Percentiles rank a stretch among this genome's conserved stretches.
phyloP scores from a whole-genome alignment of 768 basidiomycete genomes.

The Hortiboletus flavorubellus region DNA sequence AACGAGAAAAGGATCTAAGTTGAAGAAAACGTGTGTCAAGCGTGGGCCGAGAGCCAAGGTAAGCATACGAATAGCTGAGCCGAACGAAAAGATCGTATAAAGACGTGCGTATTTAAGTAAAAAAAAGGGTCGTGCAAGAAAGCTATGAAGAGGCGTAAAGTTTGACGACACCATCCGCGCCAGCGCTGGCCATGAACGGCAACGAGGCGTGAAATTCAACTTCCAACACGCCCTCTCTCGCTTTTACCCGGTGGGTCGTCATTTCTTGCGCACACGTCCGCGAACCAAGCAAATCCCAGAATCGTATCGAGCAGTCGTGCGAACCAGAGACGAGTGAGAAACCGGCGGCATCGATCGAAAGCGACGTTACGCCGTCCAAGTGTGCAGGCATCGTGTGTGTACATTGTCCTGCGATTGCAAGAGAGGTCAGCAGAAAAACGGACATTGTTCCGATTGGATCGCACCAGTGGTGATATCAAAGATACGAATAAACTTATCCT shows the following conservation, averaged over 20 bases:
- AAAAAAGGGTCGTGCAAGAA: not conserved
- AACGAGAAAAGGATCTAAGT: slow-evolving; percentile 10
- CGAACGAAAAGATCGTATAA: not conserved
- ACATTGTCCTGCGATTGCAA: slow-evolving; percentile 59
- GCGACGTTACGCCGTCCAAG: slow-evolving; percentile 85
- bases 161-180: slow-evolving; percentile 94
- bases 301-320: slow-evolving; percentile 90
- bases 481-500: slow-evolving; percentile 90
- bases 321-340: slow-evolving; percentile 87
- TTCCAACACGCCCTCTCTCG: slow-evolving; percentile 85
- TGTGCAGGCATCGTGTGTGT: slow-evolving; percentile 90
- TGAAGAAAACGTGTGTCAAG: slow-evolving; percentile 2
- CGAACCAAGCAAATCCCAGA: slow-evolving; percentile 88
- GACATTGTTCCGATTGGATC: slow-evolving; percentile 21
- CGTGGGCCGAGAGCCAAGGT: slow-evolving; percentile 10
- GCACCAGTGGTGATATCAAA: slow-evolving; percentile 81
- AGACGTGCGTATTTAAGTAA: not conserved
- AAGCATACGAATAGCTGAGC: slow-evolving; percentile 8
- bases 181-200: slow-evolving; percentile 88
- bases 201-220: slow-evolving; percentile 82
- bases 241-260: slow-evolving; percentile 85
- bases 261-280: slow-evolving; percentile 86
- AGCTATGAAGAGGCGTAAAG: slow-evolving; percentile 77
- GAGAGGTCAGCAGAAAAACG: not conserved
- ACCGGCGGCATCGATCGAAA: slow-evolving; percentile 84